Percentiles rank a stretch among this genome's conserved stretches.
Conservation (phyloP, 371 early-diverging fungal species). For the Cokeromyces recurvatus region DNA sequence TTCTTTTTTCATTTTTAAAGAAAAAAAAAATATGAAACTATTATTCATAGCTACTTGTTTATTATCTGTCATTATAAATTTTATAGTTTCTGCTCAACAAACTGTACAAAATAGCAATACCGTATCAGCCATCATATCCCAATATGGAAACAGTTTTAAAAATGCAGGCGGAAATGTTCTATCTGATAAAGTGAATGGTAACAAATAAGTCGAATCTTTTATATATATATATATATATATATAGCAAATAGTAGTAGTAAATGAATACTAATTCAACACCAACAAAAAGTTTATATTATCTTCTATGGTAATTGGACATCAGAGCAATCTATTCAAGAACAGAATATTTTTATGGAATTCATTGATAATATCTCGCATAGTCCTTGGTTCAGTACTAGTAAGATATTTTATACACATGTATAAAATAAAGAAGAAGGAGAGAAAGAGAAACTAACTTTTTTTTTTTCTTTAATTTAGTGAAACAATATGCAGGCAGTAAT, state of each 20-base stretch:
- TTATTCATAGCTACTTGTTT: conserved; percentile 1
- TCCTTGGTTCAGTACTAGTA: conserved; percentile 44
- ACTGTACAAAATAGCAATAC: conserved; percentile 7
- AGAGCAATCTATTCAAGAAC: conserved; percentile 24
- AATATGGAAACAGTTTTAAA: conserved; percentile 28
- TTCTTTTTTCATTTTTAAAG: no score
- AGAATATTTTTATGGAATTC: conserved; percentile 42
- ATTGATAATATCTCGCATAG: conserved; percentile 37
- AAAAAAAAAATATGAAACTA: conserved; percentile 22
- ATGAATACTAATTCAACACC: not conserved
- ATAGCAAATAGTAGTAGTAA: not conserved
- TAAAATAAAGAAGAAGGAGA: not conserved
- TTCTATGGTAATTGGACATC: conserved; percentile 52
- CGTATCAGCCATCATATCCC: conserved; percentile 16
- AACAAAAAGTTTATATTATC: conserved; percentile 35
- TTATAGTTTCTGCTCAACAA: conserved; percentile 12
- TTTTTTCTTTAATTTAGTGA: conserved; percentile 19
- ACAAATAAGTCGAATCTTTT: not conserved
- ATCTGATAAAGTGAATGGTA: conserved; percentile 42
- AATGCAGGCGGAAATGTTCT: conserved; percentile 41
- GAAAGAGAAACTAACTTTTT: conserved; percentile 1
- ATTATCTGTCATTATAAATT: conserved; percentile 1
- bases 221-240: no score
- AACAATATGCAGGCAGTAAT: conserved; percentile 33
- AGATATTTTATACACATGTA: no score